Conservation (phyloP, 331 rosid species). For the Quercus tomentella region DNA sequence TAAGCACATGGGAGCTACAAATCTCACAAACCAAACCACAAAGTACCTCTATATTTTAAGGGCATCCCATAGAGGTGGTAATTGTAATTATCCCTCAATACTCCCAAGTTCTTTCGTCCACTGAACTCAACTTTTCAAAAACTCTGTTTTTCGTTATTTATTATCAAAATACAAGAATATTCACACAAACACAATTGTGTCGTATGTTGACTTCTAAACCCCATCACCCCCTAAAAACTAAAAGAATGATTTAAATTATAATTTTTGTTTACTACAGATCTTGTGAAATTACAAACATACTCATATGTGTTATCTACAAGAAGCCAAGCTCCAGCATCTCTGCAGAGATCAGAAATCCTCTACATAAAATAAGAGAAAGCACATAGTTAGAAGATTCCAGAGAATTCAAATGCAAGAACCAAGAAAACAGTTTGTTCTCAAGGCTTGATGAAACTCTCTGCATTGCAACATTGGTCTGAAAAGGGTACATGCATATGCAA, state of each 20-base stretch:
- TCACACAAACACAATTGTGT: no score
- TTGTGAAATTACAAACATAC: conserved; percentile 23
- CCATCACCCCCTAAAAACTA: no score
- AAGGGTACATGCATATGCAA: background rate
- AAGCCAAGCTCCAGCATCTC: conserved; percentile 80
- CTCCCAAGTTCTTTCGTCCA: no score
- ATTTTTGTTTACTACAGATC: background rate
- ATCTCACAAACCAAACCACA: no score
- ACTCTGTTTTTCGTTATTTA: no score
- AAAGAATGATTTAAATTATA: background rate
- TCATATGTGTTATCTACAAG: conserved; percentile 82
- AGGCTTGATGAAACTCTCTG: background rate
- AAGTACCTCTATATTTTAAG: no score
- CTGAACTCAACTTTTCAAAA: no score
- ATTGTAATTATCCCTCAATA: no score
- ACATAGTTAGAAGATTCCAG: conserved; percentile 19
- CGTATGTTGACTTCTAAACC: no score
- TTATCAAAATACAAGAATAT: no score
- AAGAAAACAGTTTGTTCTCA: background rate
- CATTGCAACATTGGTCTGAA: background rate
- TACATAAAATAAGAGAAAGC: conserved; percentile 28
- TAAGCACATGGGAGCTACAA: no score
- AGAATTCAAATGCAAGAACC: background rate
- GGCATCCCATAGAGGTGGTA: no score
- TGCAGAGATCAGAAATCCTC: conserved; percentile 75